phyloP scores from a whole-genome alignment of 495 filamentous ascomycete genomes.

The Pyrenula aspistea region DNA sequence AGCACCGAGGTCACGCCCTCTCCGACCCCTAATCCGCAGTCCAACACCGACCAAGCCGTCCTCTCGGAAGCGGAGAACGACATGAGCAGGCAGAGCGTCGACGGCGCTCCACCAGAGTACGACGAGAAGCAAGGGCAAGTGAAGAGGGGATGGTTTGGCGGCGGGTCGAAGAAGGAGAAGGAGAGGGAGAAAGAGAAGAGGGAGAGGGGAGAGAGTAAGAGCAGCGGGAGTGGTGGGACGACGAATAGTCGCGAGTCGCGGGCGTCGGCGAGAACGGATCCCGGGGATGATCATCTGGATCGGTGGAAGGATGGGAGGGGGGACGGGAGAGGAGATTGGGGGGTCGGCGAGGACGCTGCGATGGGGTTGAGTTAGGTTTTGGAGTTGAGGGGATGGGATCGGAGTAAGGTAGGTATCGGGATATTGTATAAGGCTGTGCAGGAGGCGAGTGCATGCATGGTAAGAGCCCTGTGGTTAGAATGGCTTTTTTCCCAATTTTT shows the following conservation, averaged over 20 bases:
- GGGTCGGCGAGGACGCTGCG: slow-evolving; percentile 38
- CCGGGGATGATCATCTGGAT: slow-evolving; percentile 35
- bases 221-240: slow-evolving; percentile 14
- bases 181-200: slow-evolving; percentile 8
- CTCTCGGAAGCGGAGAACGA: slow-evolving; percentile 4
- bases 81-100: slow-evolving; percentile 1
- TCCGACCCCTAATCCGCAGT: slow-evolving; percentile 17
- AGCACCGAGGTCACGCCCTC: slow-evolving; percentile 26
- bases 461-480: too few species aligned
- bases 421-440: too few species aligned
- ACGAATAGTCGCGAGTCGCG: slow-evolving; percentile 26
- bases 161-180: slow-evolving; percentile 18
- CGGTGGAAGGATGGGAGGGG: slow-evolving; percentile 29
- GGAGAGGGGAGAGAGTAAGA: slow-evolving; percentile 12
- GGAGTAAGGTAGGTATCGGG: too few species aligned
- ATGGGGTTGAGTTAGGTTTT: slow-evolving; percentile 38
- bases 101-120: not conserved
- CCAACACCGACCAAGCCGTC: slow-evolving; percentile 4
- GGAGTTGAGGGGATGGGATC: slow-evolving; percentile 24
- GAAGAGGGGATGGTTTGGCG: not conserved
- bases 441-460: too few species aligned
- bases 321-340: slow-evolving; percentile 32
- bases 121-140: not conserved
- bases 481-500: too few species aligned
- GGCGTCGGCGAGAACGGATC: slow-evolving; percentile 35